Conservation (phyloP, 208 protist genomes). For the Trypanosoma rangeli region DNA sequence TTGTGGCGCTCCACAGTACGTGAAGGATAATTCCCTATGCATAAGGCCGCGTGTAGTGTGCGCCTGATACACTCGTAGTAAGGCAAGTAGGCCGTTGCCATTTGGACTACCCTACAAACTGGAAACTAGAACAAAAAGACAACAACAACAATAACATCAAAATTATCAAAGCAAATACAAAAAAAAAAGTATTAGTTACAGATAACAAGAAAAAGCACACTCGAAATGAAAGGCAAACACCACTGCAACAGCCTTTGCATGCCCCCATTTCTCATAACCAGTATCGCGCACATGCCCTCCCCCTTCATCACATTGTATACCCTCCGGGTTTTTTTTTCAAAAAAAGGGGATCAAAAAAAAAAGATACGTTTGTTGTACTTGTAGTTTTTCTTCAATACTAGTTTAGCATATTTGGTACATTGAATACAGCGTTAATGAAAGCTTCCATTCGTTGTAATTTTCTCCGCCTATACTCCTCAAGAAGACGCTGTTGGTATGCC, state of each 20-base stretch:
- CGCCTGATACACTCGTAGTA: slow-evolving; percentile 93
- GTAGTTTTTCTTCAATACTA: slow-evolving; percentile 2
- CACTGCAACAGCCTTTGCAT: background rate
- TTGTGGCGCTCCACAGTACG: slow-evolving; percentile 97
- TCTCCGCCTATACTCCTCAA: slow-evolving; percentile 69
- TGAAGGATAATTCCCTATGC: slow-evolving; percentile 95
- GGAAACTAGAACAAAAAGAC: slow-evolving; percentile 9
- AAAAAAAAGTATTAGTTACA: slow-evolving; percentile 5
- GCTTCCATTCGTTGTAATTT: slow-evolving; percentile 20
- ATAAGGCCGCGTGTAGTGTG: slow-evolving; percentile 95
- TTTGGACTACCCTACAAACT: slow-evolving; percentile 13
- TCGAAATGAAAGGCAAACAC: background rate
- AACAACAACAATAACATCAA: slow-evolving; percentile 8
- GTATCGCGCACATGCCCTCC: background rate
- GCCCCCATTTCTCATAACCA: background rate
- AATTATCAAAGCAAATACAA: slow-evolving; percentile 9
- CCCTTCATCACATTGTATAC: slow-evolving; percentile 16
- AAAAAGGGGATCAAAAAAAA: slow-evolving; percentile 1
- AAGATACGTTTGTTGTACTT: background rate
- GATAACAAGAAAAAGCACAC: background rate
- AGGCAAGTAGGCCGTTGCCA: slow-evolving; percentile 48
- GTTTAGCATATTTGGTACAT: slow-evolving; percentile 9
- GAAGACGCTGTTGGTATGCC: slow-evolving; percentile 80
- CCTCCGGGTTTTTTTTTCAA: background rate
- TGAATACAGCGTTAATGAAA: slow-evolving; percentile 8